Evolutionary conservation across 2,329 filamentous ascomycete species (phyloP).

Genomic region (Stenocarpella maydis): DNA sequence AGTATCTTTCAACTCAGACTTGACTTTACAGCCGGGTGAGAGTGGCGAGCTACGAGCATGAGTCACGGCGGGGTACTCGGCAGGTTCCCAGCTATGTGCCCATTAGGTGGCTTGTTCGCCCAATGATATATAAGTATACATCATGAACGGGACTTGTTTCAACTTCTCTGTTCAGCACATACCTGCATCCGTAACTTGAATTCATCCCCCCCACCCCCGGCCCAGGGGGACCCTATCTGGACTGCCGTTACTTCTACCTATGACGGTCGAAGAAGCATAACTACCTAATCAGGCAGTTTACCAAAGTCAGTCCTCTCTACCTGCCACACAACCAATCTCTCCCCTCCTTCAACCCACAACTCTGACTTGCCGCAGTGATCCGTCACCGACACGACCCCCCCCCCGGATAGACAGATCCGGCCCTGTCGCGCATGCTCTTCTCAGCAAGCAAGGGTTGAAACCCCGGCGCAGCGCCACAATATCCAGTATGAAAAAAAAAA

Average conservation of each 20-base stretch:
- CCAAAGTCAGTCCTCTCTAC: not conserved
- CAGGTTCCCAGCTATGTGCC: not conserved
- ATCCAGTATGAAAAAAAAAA: too few species aligned
- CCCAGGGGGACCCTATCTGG: too few species aligned
- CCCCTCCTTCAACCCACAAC: not conserved
- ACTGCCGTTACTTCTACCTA: not conserved
- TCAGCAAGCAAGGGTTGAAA: not conserved
- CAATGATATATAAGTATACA: not conserved
- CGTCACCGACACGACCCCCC: not conserved
- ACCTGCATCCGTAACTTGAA: not conserved
- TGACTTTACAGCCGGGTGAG: not conserved
- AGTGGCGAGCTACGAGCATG: not conserved
- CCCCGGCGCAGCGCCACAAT: slow-evolving; percentile 22
- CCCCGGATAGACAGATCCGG: not conserved
- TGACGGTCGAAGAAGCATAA: not conserved
- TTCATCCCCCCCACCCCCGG: too few species aligned
- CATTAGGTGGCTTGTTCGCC: not conserved
- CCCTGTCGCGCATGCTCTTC: not conserved
- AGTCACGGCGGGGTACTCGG: too few species aligned
- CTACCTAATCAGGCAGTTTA: not conserved
- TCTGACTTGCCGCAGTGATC: not conserved
- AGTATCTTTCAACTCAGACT: not conserved
- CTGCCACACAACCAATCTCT: not conserved
- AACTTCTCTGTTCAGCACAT: not conserved
- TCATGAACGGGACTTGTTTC: slow-evolving; percentile 16